Conservation (phyloP, 441 rosid genomes). For the Capsella rubella region DNA sequence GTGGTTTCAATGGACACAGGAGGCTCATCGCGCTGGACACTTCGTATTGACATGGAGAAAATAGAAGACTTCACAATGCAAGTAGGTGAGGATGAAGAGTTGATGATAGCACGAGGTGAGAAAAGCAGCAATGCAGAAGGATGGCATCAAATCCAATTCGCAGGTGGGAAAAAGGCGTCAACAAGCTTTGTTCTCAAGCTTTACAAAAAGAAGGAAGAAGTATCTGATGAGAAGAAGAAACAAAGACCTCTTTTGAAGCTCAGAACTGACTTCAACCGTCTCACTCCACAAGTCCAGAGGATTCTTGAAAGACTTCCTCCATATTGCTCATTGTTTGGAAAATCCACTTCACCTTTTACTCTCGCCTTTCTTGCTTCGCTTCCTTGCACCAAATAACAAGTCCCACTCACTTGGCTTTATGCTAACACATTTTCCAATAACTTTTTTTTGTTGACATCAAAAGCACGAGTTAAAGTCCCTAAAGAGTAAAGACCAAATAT, state of each 20-base stretch:
- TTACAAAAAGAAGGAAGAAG: slow-evolving; percentile 46
- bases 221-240: slow-evolving; percentile 31
- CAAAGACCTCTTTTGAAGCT: slow-evolving; percentile 70
- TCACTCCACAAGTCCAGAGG: slow-evolving; percentile 68
- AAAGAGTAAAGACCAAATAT: neutral
- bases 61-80: slow-evolving; percentile 74
- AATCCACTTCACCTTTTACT: slow-evolving; percentile 79
- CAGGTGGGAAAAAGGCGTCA: slow-evolving; percentile 82
- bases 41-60: slow-evolving; percentile 76
- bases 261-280: slow-evolving; percentile 71
- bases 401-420: neutral
- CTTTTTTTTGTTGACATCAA: neutral
- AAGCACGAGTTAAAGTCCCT: neutral
- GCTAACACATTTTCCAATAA: neutral
- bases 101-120: slow-evolving; percentile 55
- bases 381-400: slow-evolving; percentile 42
- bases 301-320: slow-evolving; percentile 69
- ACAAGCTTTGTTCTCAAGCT: slow-evolving; percentile 66
- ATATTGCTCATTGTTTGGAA: slow-evolving; percentile 87
- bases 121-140: slow-evolving; percentile 61
- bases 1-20: slow-evolving; percentile 67
- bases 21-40: slow-evolving; percentile 82
- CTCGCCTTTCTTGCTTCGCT: slow-evolving; percentile 73
- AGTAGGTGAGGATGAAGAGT: slow-evolving; percentile 66
- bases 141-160: slow-evolving; percentile 89